Evolutionary conservation across 176 grass and related monocot species (phyloP), one percentile per base, ranked within the genome.

Genomic region (Elymus sibiricus): DNA sequence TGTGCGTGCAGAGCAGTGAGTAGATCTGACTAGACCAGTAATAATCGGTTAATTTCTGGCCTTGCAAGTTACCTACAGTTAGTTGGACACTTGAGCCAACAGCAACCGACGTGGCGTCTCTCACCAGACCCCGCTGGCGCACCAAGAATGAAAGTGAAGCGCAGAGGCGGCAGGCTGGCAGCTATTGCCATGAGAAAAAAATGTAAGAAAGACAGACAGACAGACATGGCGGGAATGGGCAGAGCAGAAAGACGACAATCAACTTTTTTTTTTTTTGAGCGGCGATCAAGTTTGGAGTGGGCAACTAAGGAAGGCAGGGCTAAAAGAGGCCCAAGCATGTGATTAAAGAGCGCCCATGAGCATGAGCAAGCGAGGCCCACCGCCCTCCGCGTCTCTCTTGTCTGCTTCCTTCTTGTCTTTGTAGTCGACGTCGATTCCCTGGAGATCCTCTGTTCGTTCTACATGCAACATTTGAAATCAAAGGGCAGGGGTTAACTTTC

Each of bases 331-430:
- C 4, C 34, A 55, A 37, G 35, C 84, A 86, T 79, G 65, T 90
- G 74, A 32, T 37, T 64, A 83, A 87, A 86, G 65, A 21, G 25
- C 42, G 70, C 26, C 26, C n/a, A n/a, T n/a, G n/a, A n/a, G n/a
- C 56, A 44, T 62, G 16, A 62, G 38, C 82, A 63, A n/a, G 38
- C 51, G 21, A 83, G 67, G 67, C 34, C 17, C 69, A 74, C 49
- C 28, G 22, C 53, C 49, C 39, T 11, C 79, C 1, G 39, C 63
- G 78, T 83, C 32, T 13, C 26, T 58, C 32, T 56, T 44, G 40
- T 78, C 56, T 79, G 79, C 69, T 86, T 78, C 53, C 51, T 39
- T 82, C 63, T 2, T 82, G 84, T 83, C 74, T 78, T 90, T 73
- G 29, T 19, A 5, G 49, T 53, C 49, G 49, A 53, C 49, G 4